Evolutionary conservation across 257 asterid species (phyloP).

Genomic region (Fraxinus anomala): DNA sequence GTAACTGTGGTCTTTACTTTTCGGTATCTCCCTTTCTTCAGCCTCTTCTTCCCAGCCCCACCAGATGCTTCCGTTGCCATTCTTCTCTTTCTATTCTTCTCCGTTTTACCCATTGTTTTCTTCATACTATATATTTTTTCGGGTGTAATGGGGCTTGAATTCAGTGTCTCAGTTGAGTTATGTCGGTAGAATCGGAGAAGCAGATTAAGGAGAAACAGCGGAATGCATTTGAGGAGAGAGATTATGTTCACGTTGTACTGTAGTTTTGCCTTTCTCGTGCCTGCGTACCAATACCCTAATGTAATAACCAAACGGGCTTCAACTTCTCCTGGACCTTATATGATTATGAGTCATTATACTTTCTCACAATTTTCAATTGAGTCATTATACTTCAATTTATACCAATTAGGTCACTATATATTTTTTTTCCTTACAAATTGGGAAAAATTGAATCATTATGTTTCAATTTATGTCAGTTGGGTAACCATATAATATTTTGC

Average conservation of each 20-base stretch:
- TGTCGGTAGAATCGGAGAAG: background rate
- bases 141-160: background rate
- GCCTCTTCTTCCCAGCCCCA: conserved; percentile 36
- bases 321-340: background rate
- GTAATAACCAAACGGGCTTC: conserved; percentile 1
- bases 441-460: no score
- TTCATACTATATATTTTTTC: background rate
- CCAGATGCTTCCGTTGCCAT: conserved; percentile 33
- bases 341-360: no score
- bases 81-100: background rate
- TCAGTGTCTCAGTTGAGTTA: background rate
- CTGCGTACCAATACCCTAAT: background rate
- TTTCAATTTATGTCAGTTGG: no score
- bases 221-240: background rate
- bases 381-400: no score
- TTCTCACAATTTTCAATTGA: no score
- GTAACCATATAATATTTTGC: no score
- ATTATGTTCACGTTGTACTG: background rate
- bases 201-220: background rate
- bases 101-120: background rate
- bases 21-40: conserved; percentile 30
- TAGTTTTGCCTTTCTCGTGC: background rate
- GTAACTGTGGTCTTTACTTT: conserved; percentile 9
- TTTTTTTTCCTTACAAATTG: no score
- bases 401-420: no score